Percentiles rank a stretch among this genome's conserved stretches.
phyloP scores from a whole-genome alignment of 1,284 basidiomycete species.

The Hypsizygus ulmarius region DNA sequence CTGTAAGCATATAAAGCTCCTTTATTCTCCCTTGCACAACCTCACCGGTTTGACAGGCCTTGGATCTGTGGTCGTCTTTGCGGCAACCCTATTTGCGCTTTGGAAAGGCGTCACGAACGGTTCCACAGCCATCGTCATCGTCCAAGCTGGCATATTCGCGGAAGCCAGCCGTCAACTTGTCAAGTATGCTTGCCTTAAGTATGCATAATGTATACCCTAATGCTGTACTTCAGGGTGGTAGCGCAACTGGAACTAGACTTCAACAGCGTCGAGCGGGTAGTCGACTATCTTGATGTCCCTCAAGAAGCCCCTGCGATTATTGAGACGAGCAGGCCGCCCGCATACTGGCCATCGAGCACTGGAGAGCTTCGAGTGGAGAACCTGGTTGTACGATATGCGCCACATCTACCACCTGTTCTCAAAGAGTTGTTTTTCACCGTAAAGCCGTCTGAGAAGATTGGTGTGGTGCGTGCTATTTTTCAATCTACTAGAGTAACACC shows the following conservation, averaged over 20 bases:
- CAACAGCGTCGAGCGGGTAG: conserved; percentile 79
- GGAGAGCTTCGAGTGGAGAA: conserved; percentile 59
- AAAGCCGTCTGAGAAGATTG: conserved; percentile 75
- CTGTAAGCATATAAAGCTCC: conserved; percentile 38
- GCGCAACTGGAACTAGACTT: conserved; percentile 74
- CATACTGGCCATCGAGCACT: conserved; percentile 73
- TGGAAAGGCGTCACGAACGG: conserved; percentile 66
- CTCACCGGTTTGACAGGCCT: conserved; percentile 43
- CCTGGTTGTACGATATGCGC: conserved; percentile 71
- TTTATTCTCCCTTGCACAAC: background rate
- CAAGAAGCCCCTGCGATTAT: conserved; percentile 77
- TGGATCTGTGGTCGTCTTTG: conserved; percentile 73
- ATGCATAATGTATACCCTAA: background rate
- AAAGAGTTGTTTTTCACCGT: conserved; percentile 69
- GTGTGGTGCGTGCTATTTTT: conserved; percentile 45
- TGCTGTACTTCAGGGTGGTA: conserved; percentile 43
- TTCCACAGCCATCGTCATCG: conserved; percentile 77
- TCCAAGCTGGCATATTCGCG: conserved; percentile 69
- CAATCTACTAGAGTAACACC: background rate
- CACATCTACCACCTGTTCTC: conserved; percentile 71
- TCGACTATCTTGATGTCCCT: conserved; percentile 76
- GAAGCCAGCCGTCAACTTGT: conserved; percentile 69
- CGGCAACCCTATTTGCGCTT: conserved; percentile 72
- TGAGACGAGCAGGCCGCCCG: conserved; percentile 56
- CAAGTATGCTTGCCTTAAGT: conserved; percentile 33